Percentiles rank a stretch among this genome's conserved stretches.
Evolutionary conservation across 495 filamentous ascomycete genomes (phyloP).

Genomic region (Astrocystis sublimbata): DNA sequence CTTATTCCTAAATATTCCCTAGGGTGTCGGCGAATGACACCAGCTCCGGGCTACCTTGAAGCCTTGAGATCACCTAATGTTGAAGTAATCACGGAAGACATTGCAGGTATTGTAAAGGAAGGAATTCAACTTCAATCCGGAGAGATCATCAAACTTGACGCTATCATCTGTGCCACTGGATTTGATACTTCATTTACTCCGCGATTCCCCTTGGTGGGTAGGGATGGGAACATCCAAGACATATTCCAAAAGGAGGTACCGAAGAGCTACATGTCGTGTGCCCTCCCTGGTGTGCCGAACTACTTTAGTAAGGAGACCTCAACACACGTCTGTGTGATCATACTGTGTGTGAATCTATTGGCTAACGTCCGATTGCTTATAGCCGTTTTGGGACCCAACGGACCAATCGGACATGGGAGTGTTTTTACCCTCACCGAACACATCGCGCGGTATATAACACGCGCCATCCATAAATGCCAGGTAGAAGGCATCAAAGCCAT

Average conservation of each 20-base stretch:
- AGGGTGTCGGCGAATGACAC: constrained; percentile 67
- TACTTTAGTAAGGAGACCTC: constrained; percentile 45
- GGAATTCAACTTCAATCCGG: constrained; percentile 61
- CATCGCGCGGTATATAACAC: constrained; percentile 48
- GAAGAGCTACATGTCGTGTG: constrained; percentile 49
- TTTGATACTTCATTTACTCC: constrained; percentile 63
- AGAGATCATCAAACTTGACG: constrained; percentile 56
- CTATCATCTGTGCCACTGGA: constrained; percentile 71
- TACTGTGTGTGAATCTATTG: neutral
- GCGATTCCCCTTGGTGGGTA: constrained; percentile 60
- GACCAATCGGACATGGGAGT: constrained; percentile 51
- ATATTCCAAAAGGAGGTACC: constrained; percentile 38
- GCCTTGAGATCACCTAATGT: constrained; percentile 63
- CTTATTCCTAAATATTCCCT: constrained; percentile 67
- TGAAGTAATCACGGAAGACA: constrained; percentile 56
- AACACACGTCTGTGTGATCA: neutral
- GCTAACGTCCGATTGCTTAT: constrained; percentile 20
- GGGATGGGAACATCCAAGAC: constrained; percentile 52
- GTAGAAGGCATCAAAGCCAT: constrained; percentile 45
- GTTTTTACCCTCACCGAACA: constrained; percentile 51
- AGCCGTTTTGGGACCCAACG: constrained; percentile 53
- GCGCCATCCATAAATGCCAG: constrained; percentile 47
- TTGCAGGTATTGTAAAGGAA: constrained; percentile 57
- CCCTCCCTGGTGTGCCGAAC: constrained; percentile 47
- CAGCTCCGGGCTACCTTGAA: constrained; percentile 67